Base-by-base conservation (phyloP, 2,329 filamentous ascomycete genomes). In the Botryosphaeria agaves region DNA sequence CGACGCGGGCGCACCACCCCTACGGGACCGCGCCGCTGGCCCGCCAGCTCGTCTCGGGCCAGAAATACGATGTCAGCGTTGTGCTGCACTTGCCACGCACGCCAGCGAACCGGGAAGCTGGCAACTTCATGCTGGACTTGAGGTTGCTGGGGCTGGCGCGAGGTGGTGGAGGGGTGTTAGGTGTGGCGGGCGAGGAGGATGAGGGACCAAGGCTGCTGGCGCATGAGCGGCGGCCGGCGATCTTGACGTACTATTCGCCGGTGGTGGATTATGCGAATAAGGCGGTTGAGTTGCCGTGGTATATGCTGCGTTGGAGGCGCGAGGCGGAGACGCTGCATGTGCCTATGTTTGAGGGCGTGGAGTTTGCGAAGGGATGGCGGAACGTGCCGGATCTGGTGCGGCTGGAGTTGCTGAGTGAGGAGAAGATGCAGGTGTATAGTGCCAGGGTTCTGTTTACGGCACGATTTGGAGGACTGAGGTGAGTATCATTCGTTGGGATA, bases 81-180 rank as follows among this genome's bases (percentile, higher is more conserved):
- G 62, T 71, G 14, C 63, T 98, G 18, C 66, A 69, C 3, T 62
- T 98, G 38, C 89, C 89, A 12, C 73, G 76, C 24, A 89, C 82
- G 2, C 73, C 72, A 0, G 55, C 64, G 2, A 98, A 98, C 45
- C 56, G 79, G 14, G 68, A 67, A 2, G 68, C 69, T 9, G 89
- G 89, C 17, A 95, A 95, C 56, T 95, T 94, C 62, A 98, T 98
- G 89, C 60, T 95, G 12, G 76, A 80, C 28, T 58, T 93, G 11
- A 68, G 72, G 36, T 67, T 93, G 30, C 64, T 80, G 29, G 52
- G 41, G 5, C 30, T 29, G 5, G 21, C 36, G 5, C n/a, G n/a
- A n/a, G n/a, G n/a, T n/a, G n/a, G n/a, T n/a, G n/a, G n/a, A n/a
- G n/a, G n/a, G n/a, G n/a, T n/a, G n/a, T n/a, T n/a, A n/a, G n/a